phyloP scores from a whole-genome alignment of 2,329 filamentous ascomycete species.

The Didymellaceae sp. region DNA sequence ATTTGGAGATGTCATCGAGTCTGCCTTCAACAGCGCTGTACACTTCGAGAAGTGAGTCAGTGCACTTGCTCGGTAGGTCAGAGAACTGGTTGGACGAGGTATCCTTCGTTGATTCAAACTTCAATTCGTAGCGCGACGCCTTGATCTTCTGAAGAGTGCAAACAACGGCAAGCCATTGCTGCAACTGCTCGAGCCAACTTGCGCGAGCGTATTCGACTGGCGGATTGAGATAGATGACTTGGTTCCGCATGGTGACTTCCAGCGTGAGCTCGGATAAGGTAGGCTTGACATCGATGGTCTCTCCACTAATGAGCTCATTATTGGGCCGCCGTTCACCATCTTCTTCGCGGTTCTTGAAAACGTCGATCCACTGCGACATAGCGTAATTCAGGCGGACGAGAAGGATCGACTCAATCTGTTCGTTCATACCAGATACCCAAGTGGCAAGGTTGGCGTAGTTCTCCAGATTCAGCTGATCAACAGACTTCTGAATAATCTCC shows the following conservation, averaged over 20 bases:
- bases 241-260: conserved; percentile 96
- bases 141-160: conserved; percentile 95
- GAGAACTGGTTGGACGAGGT: conserved; percentile 74
- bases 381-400: conserved; percentile 83
- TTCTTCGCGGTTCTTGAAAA: conserved; percentile 67
- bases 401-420: conserved; percentile 80
- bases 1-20: conserved; percentile 77
- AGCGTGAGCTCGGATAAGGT: conserved; percentile 77
- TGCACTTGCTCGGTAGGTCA: conserved; percentile 83
- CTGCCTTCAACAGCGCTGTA: conserved; percentile 86
- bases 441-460: conserved; percentile 91
- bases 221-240: conserved; percentile 95
- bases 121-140: conserved; percentile 93
- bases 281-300: conserved; percentile 57
- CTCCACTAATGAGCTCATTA: conserved; percentile 51
- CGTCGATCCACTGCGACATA: conserved; percentile 83
- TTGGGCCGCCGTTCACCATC: conserved; percentile 35
- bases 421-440: conserved; percentile 89
- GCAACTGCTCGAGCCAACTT: conserved; percentile 90
- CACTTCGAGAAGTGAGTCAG: conserved; percentile 76
- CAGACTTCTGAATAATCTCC: conserved; percentile 85
- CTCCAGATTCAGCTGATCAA: conserved; percentile 95
- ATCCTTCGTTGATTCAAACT: conserved; percentile 67
- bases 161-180: conserved; percentile 90
- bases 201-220: conserved; percentile 90